Conservation (phyloP, 179 eudicot genomes). For the Gypsophila paniculata region DNA sequence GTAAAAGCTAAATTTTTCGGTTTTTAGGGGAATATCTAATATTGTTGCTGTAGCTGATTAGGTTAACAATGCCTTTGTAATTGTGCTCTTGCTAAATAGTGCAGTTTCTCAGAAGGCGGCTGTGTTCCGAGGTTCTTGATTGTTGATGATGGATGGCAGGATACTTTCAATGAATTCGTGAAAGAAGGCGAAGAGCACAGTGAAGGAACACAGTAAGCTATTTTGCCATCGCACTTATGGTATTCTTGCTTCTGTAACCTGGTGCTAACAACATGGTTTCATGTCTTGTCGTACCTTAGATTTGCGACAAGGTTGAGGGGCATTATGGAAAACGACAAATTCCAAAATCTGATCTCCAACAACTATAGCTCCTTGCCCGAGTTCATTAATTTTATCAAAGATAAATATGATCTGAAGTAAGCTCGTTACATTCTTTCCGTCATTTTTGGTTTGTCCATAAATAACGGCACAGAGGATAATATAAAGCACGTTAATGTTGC, state of each 20-base stretch:
- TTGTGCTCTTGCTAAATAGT: slow-evolving; percentile 7
- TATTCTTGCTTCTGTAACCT: neutral
- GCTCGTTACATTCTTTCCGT: slow-evolving; percentile 1
- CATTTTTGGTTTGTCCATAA: neutral
- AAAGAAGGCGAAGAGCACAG: slow-evolving; percentile 48
- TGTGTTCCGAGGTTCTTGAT: slow-evolving; percentile 61
- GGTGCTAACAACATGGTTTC: neutral
- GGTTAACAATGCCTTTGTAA: slow-evolving; percentile 9
- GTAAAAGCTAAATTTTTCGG: slow-evolving; percentile 1
- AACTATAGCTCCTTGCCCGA: slow-evolving; percentile 40
- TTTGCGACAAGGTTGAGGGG: slow-evolving; percentile 54
- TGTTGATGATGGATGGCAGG: slow-evolving; percentile 86
- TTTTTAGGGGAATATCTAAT: slow-evolving; percentile 3
- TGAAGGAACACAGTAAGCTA: slow-evolving; percentile 57
- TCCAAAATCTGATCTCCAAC: slow-evolving; percentile 34
- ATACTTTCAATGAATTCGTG: slow-evolving; percentile 46
- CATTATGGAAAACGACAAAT: slow-evolving; percentile 55
- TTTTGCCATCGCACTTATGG: neutral
- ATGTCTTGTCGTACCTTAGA: slow-evolving; percentile 28
- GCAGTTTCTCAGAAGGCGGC: slow-evolving; percentile 64
- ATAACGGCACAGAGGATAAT: neutral
- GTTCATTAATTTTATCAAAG: slow-evolving; percentile 48
- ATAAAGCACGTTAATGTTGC: slow-evolving; percentile 7
- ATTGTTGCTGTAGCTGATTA: slow-evolving; percentile 10
- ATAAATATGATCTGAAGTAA: slow-evolving; percentile 55